These are phyloP conservation scores for Cyclanthera cordifolia DNA, from an alignment of 306 rosid species.

Conservation along the genomic window DNA sequence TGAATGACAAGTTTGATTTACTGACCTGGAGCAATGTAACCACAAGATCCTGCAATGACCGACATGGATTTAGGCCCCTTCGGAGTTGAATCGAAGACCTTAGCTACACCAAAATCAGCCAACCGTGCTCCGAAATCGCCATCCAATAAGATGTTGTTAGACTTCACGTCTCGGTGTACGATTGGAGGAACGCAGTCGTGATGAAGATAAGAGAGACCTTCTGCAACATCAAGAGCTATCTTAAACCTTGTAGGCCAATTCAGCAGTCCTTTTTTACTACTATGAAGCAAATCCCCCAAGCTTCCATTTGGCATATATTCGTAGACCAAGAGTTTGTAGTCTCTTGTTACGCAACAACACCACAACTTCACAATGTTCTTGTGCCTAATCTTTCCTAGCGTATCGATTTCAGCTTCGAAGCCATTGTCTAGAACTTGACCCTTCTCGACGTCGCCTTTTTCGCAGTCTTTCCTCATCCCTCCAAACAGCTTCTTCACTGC, in stretches of 20 bases:
- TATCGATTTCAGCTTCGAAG: slow-evolving; percentile 60
- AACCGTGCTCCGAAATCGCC: slow-evolving; percentile 63
- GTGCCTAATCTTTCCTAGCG: slow-evolving; percentile 74
- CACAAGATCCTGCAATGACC: slow-evolving; percentile 80
- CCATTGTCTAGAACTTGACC: slow-evolving; percentile 25
- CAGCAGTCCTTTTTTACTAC: slow-evolving; percentile 45
- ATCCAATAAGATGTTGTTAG: slow-evolving; percentile 83
- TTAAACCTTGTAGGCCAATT: slow-evolving; percentile 90
- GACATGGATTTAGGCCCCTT: slow-evolving; percentile 53
- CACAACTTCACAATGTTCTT: slow-evolving; percentile 65
- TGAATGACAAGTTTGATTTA: background rate
- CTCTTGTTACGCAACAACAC: slow-evolving; percentile 77
- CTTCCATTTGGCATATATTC: slow-evolving; percentile 86
- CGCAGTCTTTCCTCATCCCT: slow-evolving; percentile 7
- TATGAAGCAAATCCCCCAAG: slow-evolving; percentile 67
- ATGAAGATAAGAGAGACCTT: slow-evolving; percentile 76
- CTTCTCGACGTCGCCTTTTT: slow-evolving; percentile 31
- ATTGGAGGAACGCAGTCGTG: slow-evolving; percentile 76
- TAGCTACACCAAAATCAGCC: slow-evolving; percentile 91
- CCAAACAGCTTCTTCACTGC: slow-evolving; percentile 90
- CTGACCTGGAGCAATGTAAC: slow-evolving; percentile 92
- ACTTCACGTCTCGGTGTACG: slow-evolving; percentile 76
- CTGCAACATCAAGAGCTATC: slow-evolving; percentile 77
- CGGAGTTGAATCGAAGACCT: slow-evolving; percentile 61
- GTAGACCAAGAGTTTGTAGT: slow-evolving; percentile 55